A percentile compares a stretch with the other conserved stretches of the same genome.
phyloP scores from a whole-genome alignment of 257 asterid species.

The Lithospermum erythrorhizon region DNA sequence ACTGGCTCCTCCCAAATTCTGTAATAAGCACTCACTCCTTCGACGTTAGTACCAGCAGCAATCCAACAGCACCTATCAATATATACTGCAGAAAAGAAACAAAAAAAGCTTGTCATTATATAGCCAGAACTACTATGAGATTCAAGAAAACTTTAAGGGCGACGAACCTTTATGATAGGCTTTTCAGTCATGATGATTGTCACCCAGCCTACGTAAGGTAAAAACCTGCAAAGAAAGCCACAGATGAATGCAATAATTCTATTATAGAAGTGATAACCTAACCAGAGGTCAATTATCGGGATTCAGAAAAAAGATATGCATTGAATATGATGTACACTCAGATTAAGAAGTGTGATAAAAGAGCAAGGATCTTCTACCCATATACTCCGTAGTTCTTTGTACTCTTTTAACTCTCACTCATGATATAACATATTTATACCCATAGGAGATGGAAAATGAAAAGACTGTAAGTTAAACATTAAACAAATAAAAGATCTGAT shows the following conservation, averaged over 20 bases:
- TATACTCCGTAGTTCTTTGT: too few species aligned
- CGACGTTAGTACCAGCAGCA: conserved; percentile 86
- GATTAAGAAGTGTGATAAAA: too few species aligned
- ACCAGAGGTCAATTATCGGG: too few species aligned
- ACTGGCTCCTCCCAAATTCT: not conserved
- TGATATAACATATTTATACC: too few species aligned
- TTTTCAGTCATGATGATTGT: conserved; percentile 97
- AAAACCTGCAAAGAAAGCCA: conserved; percentile 42
- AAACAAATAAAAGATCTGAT: not conserved
- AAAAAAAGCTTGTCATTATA: conserved; percentile 3
- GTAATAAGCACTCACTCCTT: conserved; percentile 31
- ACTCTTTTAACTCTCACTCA: too few species aligned
- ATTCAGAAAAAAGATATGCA: too few species aligned
- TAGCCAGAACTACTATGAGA: not conserved
- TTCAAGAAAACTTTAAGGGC: not conserved
- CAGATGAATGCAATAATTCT: conserved; percentile 1
- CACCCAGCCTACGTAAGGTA: conserved; percentile 99
- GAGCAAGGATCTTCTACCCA: too few species aligned
- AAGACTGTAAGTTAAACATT: not conserved
- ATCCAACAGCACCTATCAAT: conserved; percentile 80
- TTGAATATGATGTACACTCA: too few species aligned
- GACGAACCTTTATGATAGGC: conserved; percentile 85
- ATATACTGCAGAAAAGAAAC: conserved; percentile 49
- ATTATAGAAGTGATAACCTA: too few species aligned
- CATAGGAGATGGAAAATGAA: too few species aligned